These are phyloP conservation scores for Taiwanofungus camphoratus DNA, from an alignment of 1,284 basidiomycete genomes.

Conservation along the genomic window DNA sequence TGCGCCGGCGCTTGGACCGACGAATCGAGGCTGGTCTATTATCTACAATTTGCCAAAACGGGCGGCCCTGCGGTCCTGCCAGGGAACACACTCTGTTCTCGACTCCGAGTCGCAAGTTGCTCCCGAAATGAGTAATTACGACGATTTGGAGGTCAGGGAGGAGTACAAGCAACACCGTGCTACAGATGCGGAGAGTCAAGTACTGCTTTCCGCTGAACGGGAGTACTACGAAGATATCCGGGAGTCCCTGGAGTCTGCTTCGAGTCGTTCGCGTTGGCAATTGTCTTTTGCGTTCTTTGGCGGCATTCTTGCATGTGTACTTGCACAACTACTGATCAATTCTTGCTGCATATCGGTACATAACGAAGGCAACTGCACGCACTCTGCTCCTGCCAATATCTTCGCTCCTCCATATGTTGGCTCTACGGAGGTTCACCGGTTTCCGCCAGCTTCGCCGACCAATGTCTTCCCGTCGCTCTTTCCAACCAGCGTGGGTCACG, in stretches of 20 bases:
- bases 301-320: slow-evolving; percentile 5
- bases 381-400: slow-evolving; percentile 5
- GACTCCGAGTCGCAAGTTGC: too few species aligned
- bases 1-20: too few species aligned
- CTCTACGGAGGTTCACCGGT: slow-evolving; percentile 62
- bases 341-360: slow-evolving; percentile 2
- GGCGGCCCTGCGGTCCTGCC: too few species aligned
- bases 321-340: slow-evolving; percentile 4
- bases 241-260: neutral
- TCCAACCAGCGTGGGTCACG: slow-evolving; percentile 73
- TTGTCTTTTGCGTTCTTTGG: slow-evolving; percentile 6
- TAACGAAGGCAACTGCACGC: neutral
- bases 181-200: slow-evolving; percentile 8
- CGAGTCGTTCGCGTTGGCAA: neutral
- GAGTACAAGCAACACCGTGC: slow-evolving; percentile 8
- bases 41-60: too few species aligned
- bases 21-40: too few species aligned
- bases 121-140: slow-evolving; percentile 7
- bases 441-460: slow-evolving; percentile 67
- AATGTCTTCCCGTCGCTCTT: slow-evolving; percentile 66
- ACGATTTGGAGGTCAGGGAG: slow-evolving; percentile 1
- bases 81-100: too few species aligned
- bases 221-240: neutral
- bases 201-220: slow-evolving; percentile 5
- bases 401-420: slow-evolving; percentile 60